phyloP scores from a whole-genome alignment of 2,329 filamentous ascomycete species.

The Pseudopithomyces maydicus region DNA sequence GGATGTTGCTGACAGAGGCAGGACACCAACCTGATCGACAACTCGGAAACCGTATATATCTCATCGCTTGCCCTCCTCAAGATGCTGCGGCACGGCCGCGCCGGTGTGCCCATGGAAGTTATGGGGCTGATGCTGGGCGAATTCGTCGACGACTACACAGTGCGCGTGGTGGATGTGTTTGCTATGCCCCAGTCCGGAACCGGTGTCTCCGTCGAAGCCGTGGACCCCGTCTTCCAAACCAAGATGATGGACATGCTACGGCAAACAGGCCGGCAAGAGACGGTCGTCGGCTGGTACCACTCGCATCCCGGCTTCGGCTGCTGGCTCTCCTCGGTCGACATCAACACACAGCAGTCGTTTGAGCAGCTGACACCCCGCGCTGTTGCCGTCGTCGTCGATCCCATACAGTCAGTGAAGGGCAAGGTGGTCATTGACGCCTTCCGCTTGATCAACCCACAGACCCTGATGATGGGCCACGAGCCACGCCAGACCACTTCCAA shows the following conservation, averaged over 20 bases:
- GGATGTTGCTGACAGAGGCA: constrained; percentile 44
- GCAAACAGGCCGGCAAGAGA: constrained; percentile 95
- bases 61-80: constrained; percentile 96
- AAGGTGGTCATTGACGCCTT: constrained; percentile 99
- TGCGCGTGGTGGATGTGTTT: constrained; percentile 97
- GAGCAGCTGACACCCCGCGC: constrained; percentile 96
- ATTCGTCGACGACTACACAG: constrained; percentile 98
- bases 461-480: constrained; percentile 96
- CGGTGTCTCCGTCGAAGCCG: constrained; percentile 96
- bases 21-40: constrained; percentile 96
- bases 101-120: constrained; percentile 99
- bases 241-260: constrained; percentile 99
- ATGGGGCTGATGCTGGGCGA: constrained; percentile 99
- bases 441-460: constrained; percentile 96
- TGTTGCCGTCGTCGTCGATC: constrained; percentile 96
- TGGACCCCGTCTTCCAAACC: constrained; percentile 97
- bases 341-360: constrained; percentile 99
- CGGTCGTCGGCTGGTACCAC: constrained; percentile 99
- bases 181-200: constrained; percentile 99
- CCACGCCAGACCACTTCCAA: constrained; percentile 98
- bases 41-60: constrained; percentile 99
- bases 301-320: constrained; percentile 98
- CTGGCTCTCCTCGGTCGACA: constrained; percentile 98
- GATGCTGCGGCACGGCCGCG: constrained; percentile 97
- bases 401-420: constrained; percentile 98